These are phyloP conservation scores for Pleoardoris graminearum DNA, from an alignment of 2,329 filamentous ascomycete species.

Conservation along the genomic window DNA sequence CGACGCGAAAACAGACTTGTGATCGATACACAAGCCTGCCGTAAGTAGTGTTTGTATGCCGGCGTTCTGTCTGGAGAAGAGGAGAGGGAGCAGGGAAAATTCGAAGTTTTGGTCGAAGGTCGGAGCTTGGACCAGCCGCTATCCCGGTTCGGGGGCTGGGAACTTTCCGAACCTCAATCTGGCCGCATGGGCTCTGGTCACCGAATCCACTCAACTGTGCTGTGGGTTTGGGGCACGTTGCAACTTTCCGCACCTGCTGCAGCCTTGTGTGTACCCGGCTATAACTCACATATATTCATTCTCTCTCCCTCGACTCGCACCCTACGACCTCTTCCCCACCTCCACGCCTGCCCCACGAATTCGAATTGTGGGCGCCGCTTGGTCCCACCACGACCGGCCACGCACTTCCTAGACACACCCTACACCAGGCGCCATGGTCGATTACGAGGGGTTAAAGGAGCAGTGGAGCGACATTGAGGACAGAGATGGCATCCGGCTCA, in stretches of 20 bases:
- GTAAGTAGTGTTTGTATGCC: constrained; percentile 63
- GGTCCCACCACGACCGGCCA: constrained; percentile 16
- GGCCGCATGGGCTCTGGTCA: constrained; percentile 31
- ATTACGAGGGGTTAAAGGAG: constrained; percentile 91
- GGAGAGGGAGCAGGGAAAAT: constrained; percentile 48
- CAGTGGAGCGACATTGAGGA: constrained; percentile 97
- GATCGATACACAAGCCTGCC: constrained; percentile 57
- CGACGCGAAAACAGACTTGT: constrained; percentile 69
- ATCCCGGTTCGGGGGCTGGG: constrained; percentile 23
- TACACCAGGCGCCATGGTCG: constrained; percentile 62
- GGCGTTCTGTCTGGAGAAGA: constrained; percentile 53
- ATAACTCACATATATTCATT: constrained; percentile 21
- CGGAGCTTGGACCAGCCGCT: constrained; percentile 23
- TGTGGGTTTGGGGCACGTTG: constrained; percentile 33
- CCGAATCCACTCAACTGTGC: constrained; percentile 19
- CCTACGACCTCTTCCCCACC: constrained; percentile 8
- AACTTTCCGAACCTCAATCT: constrained; percentile 36
- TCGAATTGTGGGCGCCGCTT: constrained; percentile 37
- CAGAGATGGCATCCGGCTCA: constrained; percentile 90
- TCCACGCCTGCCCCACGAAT: constrained; percentile 31
- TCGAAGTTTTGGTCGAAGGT: constrained; percentile 28
- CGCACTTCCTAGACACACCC: constrained; percentile 14
- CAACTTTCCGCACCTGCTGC: constrained; percentile 28
- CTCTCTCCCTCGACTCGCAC: constrained; percentile 8
- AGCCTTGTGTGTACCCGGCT: constrained; percentile 20